phyloP scores from a whole-genome alignment of 2,329 filamentous ascomycete species.

The Dryadomyces sulphureus region DNA sequence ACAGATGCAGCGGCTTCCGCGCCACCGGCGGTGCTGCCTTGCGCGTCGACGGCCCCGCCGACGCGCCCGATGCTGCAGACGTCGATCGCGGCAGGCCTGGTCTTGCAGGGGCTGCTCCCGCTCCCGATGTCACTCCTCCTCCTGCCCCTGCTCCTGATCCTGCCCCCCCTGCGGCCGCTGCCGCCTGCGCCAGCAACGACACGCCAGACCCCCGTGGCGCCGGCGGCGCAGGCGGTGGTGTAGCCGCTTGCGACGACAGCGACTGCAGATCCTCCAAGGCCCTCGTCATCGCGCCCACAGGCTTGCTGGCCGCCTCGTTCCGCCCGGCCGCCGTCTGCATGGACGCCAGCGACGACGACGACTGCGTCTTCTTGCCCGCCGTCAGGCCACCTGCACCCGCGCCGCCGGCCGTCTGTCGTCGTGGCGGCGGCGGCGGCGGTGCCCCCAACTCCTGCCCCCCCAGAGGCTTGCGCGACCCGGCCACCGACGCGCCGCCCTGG shows the following conservation, averaged over 20 bases:
- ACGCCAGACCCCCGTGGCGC: not conserved
- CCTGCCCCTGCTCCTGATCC: too few species aligned
- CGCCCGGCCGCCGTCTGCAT: constrained; percentile 18
- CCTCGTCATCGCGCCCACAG: constrained; percentile 6
- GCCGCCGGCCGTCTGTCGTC: constrained; percentile 9
- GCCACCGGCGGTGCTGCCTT: constrained; percentile 43
- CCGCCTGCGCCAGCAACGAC: not conserved
- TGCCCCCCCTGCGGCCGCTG: not conserved
- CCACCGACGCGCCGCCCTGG: constrained; percentile 12
- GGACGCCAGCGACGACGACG: constrained; percentile 20
- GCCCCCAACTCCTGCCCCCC: too few species aligned
- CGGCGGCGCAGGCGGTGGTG: not conserved
- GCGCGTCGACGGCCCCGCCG: constrained; percentile 14
- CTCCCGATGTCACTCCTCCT: too few species aligned
- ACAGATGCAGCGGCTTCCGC: constrained; percentile 45
- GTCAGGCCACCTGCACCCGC: constrained; percentile 7
- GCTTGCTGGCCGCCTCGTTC: not conserved
- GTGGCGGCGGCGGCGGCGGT: constrained; percentile 24
- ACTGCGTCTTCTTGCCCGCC: not conserved
- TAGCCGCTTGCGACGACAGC: not conserved
- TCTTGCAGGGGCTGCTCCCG: too few species aligned
- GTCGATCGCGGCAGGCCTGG: too few species aligned
- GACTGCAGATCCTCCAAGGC: constrained; percentile 8
- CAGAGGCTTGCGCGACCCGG: constrained; percentile 25
- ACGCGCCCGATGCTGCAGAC: constrained; percentile 21